Base-by-base conservation (phyloP, 2,329 filamentous ascomycete genomes). In the Raffaelea ambrosiae region DNA sequence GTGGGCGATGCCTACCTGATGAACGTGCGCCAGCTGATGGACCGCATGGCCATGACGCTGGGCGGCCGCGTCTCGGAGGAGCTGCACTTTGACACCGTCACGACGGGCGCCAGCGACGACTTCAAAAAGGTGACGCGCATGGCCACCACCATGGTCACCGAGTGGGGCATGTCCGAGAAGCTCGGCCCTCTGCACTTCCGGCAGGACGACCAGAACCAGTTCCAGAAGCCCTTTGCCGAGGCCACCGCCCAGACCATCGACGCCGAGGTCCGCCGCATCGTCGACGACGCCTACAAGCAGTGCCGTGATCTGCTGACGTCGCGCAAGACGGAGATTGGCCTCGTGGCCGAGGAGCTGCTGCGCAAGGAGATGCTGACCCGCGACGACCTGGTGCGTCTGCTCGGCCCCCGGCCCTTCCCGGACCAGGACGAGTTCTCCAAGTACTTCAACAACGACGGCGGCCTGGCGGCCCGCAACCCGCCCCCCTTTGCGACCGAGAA, bases 21-120 rank as follows among this genome's bases (percentile, higher is more conserved):
- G 90, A 95, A 85, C 61, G 84, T 88, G 54, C 84, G 90, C 63
- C 93, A 98, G 69, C 76, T 98, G 39, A 95, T 97, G 88, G 93
- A 98, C 66, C 89, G 93, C 57, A 98, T 98, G 93, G 93, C 93
- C 54, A 98, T 98, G 93, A 96, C 91, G 3, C 83, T 98, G 48
- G 93, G 90, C 57, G 93, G 93, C 2, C 88, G 93, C 55, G 86
- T 98, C 21, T 93, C 86, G 19, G 93, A 98, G 69, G 93, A 98
- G 67, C 71, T 98, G 8, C 91, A 98, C 69, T 98, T 98, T 68
- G 84, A 93, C 31, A 95, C 89, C 0, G 93, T 98, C 19, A 98
- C 93, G 2, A 93, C 87, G 42, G 93, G 93, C 49, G 93, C 91
- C 19, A 90, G 84, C 47, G 93, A 97, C 64, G 93, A 98, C 64